Percentiles rank a stretch among this genome's conserved stretches.
These are phyloP conservation scores for Aspergillus carlsbadensis DNA, from an alignment of 495 filamentous ascomycete species.

Conservation along the genomic window DNA sequence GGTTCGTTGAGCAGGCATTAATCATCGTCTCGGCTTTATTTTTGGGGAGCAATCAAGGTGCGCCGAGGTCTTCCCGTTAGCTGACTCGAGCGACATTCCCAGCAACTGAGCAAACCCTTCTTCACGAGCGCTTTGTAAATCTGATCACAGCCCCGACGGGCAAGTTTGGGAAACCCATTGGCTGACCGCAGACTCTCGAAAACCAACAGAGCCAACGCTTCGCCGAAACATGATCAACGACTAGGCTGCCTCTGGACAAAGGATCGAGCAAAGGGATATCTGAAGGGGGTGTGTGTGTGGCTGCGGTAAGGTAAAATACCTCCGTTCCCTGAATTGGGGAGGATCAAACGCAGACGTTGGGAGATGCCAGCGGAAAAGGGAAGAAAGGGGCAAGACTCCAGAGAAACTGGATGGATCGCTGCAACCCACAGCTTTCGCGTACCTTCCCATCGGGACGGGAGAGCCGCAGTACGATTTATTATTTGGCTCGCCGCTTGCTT, in stretches of 20 bases:
- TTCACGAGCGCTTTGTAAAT: conserved; percentile 1
- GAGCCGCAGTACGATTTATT: conserved; percentile 26
- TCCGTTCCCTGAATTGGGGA: no score
- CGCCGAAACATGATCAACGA: neutral
- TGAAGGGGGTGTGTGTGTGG: no score
- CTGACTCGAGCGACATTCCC: conserved; percentile 1
- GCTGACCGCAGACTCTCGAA: neutral
- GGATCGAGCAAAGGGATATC: no score
- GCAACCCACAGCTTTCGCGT: conserved; percentile 23
- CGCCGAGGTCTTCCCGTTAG: neutral
- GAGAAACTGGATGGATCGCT: conserved; percentile 22
- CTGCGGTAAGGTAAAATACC: no score
- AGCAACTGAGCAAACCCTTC: neutral
- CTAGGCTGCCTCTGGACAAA: no score
- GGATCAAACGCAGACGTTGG: neutral
- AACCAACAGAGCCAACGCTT: neutral
- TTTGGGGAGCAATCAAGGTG: conserved; percentile 14
- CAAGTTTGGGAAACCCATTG: neutral
- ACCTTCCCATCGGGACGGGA: conserved; percentile 39
- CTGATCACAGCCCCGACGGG: neutral
- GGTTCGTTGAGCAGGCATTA: conserved; percentile 7
- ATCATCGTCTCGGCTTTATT: conserved; percentile 11
- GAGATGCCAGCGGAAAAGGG: conserved; percentile 17
- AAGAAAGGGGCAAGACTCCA: conserved; percentile 32
- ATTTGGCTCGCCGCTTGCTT: conserved; percentile 7